Conservation (phyloP, 2,329 filamentous ascomycete species). For the Esteya vermicola region DNA sequence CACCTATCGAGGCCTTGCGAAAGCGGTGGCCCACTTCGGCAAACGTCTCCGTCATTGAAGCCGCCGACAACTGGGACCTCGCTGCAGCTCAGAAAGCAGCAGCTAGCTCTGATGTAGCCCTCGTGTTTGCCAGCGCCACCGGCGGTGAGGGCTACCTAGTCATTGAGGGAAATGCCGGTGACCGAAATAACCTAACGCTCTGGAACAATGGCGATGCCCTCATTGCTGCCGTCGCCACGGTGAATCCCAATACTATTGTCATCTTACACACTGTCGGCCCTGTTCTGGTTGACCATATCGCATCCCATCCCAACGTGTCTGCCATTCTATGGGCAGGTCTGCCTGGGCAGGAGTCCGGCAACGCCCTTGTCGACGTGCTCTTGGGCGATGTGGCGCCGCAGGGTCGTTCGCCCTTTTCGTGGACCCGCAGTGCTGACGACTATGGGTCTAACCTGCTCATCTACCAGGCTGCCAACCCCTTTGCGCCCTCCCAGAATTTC, state of each 20-base stretch:
- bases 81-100: too few species aligned
- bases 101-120: too few species aligned
- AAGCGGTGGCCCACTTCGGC: too few species aligned
- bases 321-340: conserved; percentile 38
- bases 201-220: conserved; percentile 65
- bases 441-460: conserved; percentile 26
- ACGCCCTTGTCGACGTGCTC: conserved; percentile 28
- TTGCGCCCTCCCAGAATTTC: conserved; percentile 58
- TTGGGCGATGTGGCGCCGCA: conserved; percentile 37
- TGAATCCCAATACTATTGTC: conserved; percentile 37
- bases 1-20: too few species aligned
- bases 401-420: conserved; percentile 70
- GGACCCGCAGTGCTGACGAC: conserved; percentile 54
- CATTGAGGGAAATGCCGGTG: conserved; percentile 75
- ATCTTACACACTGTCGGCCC: conserved; percentile 43
- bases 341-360: conserved; percentile 39
- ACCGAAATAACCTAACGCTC: conserved; percentile 60
- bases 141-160: too few species aligned
- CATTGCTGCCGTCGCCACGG: conserved; percentile 54
- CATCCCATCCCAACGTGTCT: conserved; percentile 43
- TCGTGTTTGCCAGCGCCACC: too few species aligned
- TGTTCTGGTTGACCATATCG: conserved; percentile 45
- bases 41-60: too few species aligned
- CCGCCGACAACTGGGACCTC: too few species aligned
- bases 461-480: too few species aligned